Evolutionary conservation across 257 asterid species (phyloP).

Genomic region (Salvia splendens): DNA sequence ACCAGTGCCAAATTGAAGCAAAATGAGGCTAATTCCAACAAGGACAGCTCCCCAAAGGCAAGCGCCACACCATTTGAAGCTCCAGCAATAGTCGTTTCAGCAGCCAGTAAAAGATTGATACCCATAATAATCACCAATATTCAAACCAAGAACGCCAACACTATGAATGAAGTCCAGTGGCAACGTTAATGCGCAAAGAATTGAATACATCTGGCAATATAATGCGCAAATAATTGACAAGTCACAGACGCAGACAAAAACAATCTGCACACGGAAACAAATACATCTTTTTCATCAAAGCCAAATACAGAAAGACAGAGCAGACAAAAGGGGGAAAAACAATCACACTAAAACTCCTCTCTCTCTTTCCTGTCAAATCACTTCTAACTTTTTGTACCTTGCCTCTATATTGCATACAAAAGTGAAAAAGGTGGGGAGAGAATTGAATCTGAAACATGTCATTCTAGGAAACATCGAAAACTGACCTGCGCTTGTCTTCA

Average conservation of each 20-base stretch:
- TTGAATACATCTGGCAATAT: constrained; percentile 77
- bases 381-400: constrained; percentile 29
- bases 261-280: constrained; percentile 70
- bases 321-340: constrained; percentile 11
- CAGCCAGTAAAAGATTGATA: constrained; percentile 55
- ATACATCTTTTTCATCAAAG: constrained; percentile 48
- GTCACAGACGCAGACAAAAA: constrained; percentile 46
- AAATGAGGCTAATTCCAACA: constrained; percentile 64
- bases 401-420: constrained; percentile 32
- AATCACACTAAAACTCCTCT: constrained; percentile 28
- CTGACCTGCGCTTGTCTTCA: constrained; percentile 52
- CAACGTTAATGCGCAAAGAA: constrained; percentile 34
- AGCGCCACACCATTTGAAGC: constrained; percentile 35
- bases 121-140: constrained; percentile 69
- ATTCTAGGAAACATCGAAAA: constrained; percentile 42
- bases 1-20: constrained; percentile 75
- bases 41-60: constrained; percentile 49
- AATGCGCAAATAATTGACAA: constrained; percentile 48
- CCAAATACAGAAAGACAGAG: constrained; percentile 31
- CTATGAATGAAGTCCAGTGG: constrained; percentile 36
- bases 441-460: constrained; percentile 44
- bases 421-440: constrained; percentile 3
- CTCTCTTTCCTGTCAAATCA: constrained; percentile 11
- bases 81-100: constrained; percentile 35
- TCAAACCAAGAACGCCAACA: constrained; percentile 30